phyloP scores from a whole-genome alignment of 805 yeast species.

The Candida sithepensis region DNA sequence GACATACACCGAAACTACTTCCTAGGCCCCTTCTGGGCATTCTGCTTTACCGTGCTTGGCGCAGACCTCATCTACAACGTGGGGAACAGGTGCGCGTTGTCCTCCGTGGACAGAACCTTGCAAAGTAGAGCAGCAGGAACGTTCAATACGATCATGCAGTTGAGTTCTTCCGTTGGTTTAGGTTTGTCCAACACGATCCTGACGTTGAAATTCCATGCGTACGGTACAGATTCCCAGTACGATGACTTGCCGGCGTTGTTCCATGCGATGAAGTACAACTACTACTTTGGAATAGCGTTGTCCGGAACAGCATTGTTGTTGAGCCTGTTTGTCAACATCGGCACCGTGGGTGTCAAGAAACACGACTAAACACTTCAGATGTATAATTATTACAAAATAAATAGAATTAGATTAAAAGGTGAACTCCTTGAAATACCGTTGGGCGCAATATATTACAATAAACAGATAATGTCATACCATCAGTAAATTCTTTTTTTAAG shows the following conservation, averaged over 20 bases:
- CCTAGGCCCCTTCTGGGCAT: constrained; percentile 44
- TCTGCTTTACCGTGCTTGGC: constrained; percentile 38
- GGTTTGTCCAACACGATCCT: constrained; percentile 40
- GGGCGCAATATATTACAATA: not conserved
- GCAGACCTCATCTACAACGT: constrained; percentile 47
- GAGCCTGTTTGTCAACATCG: constrained; percentile 34
- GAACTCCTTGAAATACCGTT: too few relatives aligned
- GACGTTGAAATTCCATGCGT: constrained; percentile 28
- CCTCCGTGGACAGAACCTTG: constrained; percentile 35
- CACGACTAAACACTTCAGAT: not conserved
- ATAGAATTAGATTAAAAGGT: not conserved
- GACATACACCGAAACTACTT: constrained; percentile 35
- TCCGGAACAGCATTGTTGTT: constrained; percentile 28
- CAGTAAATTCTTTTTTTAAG: too few relatives aligned
- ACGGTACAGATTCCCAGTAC: constrained; percentile 27
- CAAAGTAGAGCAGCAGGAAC: constrained; percentile 48
- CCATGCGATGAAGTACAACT: constrained; percentile 34
- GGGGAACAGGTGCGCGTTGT: constrained; percentile 39
- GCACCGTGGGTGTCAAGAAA: constrained; percentile 28
- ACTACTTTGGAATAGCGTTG: constrained; percentile 37
- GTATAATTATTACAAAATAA: not conserved
- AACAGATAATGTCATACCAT: too few relatives aligned
- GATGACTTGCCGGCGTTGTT: constrained; percentile 25
- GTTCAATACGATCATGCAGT: constrained; percentile 41
- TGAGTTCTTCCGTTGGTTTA: constrained; percentile 40